Base-by-base conservation (phyloP, 352 stramenopile genomes). In the Pythium coloratum region DNA sequence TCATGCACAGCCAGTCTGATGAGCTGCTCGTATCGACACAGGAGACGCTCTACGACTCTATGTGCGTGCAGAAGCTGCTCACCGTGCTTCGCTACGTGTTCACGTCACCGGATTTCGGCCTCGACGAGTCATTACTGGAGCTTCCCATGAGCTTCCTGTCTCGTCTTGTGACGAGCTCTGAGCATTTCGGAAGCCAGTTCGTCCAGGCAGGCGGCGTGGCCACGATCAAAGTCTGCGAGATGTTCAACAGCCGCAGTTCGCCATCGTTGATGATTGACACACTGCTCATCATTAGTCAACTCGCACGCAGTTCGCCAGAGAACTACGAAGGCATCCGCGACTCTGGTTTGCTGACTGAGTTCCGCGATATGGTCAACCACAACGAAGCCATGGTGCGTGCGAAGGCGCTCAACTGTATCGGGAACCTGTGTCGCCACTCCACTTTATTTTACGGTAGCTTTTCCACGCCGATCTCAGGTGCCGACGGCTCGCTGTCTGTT, bases 361-460 rank as follows among this genome's bases (percentile, higher is more conserved):
- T 97, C 2, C 76, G 75, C 10, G 62, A 80, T 2, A 61, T 97
- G 6, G 71, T 96, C 10, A 26, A 71, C 38, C 81, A 94, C 50
- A 59, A 65, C 0, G 84, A 95, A 59, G 66, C 87, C 3, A 89
- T 90, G 73, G 85, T 98, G 2, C 78, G 92, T 6, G 82, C 90
- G 10, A 97, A 97, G 67, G 72, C 80, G 1, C 90, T 96, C 55
- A 97, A 98, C 61, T 95, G 95, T 55, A 79, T 98, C 40, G 94
- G 94, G 8, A 98, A 98, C 51, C 77, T 98, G 16, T 98, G 92
- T 57, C 82, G 89, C 12, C 90, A 98, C 71, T 97, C 88, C n/a
- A 88, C 81, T 6, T 66, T 84, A 16, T 98, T 98, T 59, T 98
- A 98, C 60, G 67, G 73, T 3, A 76, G 84, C 12, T 84, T 98